phyloP scores from a whole-genome alignment of 1,139 yeast species.

The Pichia sp. region DNA sequence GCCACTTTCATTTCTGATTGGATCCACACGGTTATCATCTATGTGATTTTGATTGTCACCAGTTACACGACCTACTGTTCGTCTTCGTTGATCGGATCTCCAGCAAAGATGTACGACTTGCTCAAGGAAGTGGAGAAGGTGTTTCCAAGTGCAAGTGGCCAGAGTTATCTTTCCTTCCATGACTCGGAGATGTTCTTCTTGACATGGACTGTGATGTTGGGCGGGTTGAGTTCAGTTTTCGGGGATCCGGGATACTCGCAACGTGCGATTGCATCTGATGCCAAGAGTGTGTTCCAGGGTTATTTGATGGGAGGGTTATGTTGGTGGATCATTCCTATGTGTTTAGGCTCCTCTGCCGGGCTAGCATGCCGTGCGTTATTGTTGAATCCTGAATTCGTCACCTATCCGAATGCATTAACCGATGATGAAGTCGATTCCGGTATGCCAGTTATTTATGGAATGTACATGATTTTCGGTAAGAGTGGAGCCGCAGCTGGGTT shows the following conservation, averaged over 20 bases:
- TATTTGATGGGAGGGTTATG: constrained; percentile 44
- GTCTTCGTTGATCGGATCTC: constrained; percentile 45
- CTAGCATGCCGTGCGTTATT: constrained; percentile 32
- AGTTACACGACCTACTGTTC: constrained; percentile 42
- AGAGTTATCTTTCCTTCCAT: constrained; percentile 44
- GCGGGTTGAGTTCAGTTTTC: constrained; percentile 23
- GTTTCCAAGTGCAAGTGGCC: constrained; percentile 44
- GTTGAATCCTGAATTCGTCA: constrained; percentile 37
- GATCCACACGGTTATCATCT: constrained; percentile 31
- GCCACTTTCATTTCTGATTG: constrained; percentile 40
- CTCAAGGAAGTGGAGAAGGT: constrained; percentile 32
- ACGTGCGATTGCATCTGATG: constrained; percentile 41
- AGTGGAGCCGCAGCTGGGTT: constrained; percentile 44
- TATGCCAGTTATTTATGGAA: constrained; percentile 44
- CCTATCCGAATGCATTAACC: constrained; percentile 28
- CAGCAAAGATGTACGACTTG: constrained; percentile 44
- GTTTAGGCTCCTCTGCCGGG: constrained; percentile 46
- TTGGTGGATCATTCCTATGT: constrained; percentile 44
- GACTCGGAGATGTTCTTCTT: constrained; percentile 33
- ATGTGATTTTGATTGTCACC: constrained; percentile 32
- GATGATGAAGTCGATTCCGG: constrained; percentile 36
- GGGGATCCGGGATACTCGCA: constrained; percentile 32
- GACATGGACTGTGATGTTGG: constrained; percentile 27
- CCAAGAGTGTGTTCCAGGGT: constrained; percentile 34
- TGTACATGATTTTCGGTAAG: constrained; percentile 42